Percentiles rank a stretch among this genome's conserved stretches.
Evolutionary conservation across 2,329 filamentous ascomycete species (phyloP).

Genomic region (Coniella vitis): DNA sequence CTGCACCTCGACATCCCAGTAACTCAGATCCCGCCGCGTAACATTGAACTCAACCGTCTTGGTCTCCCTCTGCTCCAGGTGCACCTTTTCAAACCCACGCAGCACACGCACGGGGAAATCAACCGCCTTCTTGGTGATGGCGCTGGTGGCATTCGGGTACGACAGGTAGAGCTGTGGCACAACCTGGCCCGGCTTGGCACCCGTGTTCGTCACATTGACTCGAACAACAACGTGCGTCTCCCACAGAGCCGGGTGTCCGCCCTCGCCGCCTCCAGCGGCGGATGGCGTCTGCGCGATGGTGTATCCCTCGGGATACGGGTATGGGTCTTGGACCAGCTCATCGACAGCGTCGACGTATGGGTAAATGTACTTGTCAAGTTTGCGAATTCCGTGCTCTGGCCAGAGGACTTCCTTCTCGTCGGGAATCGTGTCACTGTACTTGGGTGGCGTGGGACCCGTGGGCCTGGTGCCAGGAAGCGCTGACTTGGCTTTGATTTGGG

Average conservation of each 20-base stretch:
- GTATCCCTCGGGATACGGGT: slow-evolving; percentile 52
- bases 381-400: slow-evolving; percentile 46
- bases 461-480: slow-evolving; percentile 31
- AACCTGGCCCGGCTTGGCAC: slow-evolving; percentile 33
- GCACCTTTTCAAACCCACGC: slow-evolving; percentile 66
- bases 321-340: slow-evolving; percentile 32
- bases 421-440: slow-evolving; percentile 49
- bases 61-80: slow-evolving; percentile 46
- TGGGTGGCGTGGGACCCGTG: slow-evolving; percentile 41
- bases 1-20: slow-evolving; percentile 61
- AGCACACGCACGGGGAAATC: slow-evolving; percentile 65
- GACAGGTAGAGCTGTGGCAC: slow-evolving; percentile 42
- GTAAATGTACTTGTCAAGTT: slow-evolving; percentile 64
- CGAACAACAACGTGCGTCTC: slow-evolving; percentile 44
- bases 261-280: slow-evolving; percentile 61
- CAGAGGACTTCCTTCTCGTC: slow-evolving; percentile 51
- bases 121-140: slow-evolving; percentile 23
- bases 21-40: slow-evolving; percentile 63
- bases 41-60: slow-evolving; percentile 49
- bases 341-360: slow-evolving; percentile 55
- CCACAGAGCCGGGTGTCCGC: slow-evolving; percentile 62
- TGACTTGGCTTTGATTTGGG: slow-evolving; percentile 39
- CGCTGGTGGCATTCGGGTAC: slow-evolving; percentile 27
- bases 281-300: slow-evolving; percentile 42
- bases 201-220: slow-evolving; percentile 49